These are phyloP conservation scores for Kockiozyma suomiensis DNA, from an alignment of 805 yeast genomes.

Conservation along the genomic window DNA sequence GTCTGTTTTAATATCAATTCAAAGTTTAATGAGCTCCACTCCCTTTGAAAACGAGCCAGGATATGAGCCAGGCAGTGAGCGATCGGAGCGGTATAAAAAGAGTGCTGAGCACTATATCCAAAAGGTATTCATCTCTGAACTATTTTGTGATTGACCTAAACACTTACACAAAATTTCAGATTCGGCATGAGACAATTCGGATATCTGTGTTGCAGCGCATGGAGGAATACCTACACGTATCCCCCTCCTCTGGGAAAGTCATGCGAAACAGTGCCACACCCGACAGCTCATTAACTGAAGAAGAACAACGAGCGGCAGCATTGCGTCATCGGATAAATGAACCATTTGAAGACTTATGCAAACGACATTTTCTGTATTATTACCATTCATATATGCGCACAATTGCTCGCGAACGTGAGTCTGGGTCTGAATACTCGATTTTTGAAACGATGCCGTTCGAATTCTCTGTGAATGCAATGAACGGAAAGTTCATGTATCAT, in stretches of 20 bases:
- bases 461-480: conserved; percentile 9
- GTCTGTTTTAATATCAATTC: conserved; percentile 24
- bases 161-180: conserved; percentile 4
- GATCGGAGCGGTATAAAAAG: not conserved
- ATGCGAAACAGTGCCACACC: not conserved
- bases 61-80: not conserved
- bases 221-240: conserved; percentile 12
- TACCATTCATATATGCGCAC: conserved; percentile 10
- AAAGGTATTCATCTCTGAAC: not conserved
- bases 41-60: conserved; percentile 29
- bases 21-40: conserved; percentile 21
- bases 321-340: not conserved
- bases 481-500: conserved; percentile 8
- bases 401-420: not conserved
- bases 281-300: not conserved
- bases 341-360: conserved; percentile 20
- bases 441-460: conserved; percentile 22
- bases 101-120: conserved; percentile 3
- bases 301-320: not conserved
- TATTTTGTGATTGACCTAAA: too few relatives aligned
- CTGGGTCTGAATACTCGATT: not conserved
- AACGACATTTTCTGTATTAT: conserved; percentile 14
- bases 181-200: conserved; percentile 21
- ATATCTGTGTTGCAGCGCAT: conserved; percentile 17
- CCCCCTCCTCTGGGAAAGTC: conserved; percentile 1